Evolutionary conservation across 139 green algal species (phyloP), one percentile per base, ranked within the genome.

Genomic region (Yamagishiella unicocca): DNA sequence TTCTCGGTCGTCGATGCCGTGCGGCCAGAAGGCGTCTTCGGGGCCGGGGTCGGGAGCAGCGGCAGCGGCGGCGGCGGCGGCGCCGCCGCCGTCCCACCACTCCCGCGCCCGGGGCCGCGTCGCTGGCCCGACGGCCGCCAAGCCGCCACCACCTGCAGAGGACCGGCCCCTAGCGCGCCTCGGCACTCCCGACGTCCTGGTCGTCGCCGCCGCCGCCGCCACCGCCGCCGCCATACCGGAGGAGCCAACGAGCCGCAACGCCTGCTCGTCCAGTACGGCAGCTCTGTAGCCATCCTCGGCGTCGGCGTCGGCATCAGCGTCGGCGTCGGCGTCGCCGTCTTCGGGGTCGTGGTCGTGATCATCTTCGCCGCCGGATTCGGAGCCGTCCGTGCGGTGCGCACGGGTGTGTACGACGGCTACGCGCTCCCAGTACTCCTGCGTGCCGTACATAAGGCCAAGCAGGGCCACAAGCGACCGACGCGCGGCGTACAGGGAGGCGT

Each of bases 401-500:
- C 50, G 50, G 17, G 17, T 25, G 50, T 17, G 12, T 12, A 58
- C 50, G 50, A 58, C 54, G 1, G 53, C 54, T n/a, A 38, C 76
- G 38, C 22, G 35, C 24, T 21, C 4, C 76, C 76, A 83, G 76
- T 53, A 29, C 10, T 66, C 79, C n/a, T 37, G 22, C 8, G 80
- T 78, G 31, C 38, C 64, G 80, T 67, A 29, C 61, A 55, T 12
- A 4, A 86, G 64, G 14, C 25, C 67, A 1, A 62, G 4, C 6
- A 87, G 14, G 12, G 35, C 46, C 25, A 87, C 50, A 24, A 87
- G 33, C 67, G 67, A 22, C 3, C 45, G 82, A 14, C 82, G 82
- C 19, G 82, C 31, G 8, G 67, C 67, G 38, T 81, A 87, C 12
- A 81, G 2, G n/a, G 82, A 87, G 7, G 43, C 67, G 45, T 80